Base-by-base conservation (phyloP, 768 basidiomycete species). In the Asterophora lycoperdoides region DNA sequence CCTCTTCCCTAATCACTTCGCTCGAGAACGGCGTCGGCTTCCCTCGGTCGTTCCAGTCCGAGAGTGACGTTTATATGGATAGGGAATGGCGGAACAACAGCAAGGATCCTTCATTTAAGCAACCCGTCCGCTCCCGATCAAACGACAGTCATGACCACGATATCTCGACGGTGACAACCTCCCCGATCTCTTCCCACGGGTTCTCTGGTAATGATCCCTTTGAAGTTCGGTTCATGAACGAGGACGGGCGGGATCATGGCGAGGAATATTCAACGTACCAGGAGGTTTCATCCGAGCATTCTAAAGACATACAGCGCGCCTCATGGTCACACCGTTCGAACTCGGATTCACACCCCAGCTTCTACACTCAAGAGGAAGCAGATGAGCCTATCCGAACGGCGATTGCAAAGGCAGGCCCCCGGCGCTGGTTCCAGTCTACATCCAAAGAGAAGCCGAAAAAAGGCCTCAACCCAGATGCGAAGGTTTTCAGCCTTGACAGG, bases 391-490 rank as follows among this genome's bases (percentile, higher is more conserved):
- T 47, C 28, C 45, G 46, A 35, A 40, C 26, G 41, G 40, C 35
- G 23, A 40, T 46, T n/a, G 68, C 64, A 55, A 56, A 66, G 55
- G 63, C 62, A 14, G 64, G 70, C 41, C 66, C 71, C 32, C 67
- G 73, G 30, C 70, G 77, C 34, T 79, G 77, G 78, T 76, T 75
- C 60, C 72, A 71, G 40, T 55, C 67, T 19, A 62, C 68, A 40
- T 64, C 62, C 43, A 73, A 71, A 43, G 74, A 73, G 48, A 80
- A 74, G 60, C 68, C 76, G 49, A 80, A 73, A 70, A 86, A 79
- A 60, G 80, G 83, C 6, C 75, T 93, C 51, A 93, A 93, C 65
- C 90, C 90, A 1, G 86, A 86, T 64, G 90, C 90, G 45, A 89
- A 91, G 61, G 89, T 81, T 47, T 93, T 93, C 70, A 83, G 74